Evolutionary conservation across 495 filamentous ascomycete species (phyloP), one percentile per base, ranked within the genome.

Genomic region (Penicillium salamii): DNA sequence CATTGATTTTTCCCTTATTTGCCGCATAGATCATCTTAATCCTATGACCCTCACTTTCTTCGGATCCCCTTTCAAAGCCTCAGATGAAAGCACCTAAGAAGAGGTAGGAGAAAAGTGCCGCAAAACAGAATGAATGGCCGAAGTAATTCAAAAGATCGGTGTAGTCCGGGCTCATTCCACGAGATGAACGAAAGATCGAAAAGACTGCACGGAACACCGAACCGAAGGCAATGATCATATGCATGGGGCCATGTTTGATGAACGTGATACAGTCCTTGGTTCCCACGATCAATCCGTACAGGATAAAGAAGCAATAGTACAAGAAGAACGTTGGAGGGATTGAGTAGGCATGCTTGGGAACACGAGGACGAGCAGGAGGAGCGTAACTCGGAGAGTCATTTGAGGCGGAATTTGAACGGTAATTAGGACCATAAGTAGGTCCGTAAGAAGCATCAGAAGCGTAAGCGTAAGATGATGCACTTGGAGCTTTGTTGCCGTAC

Each of bases 171-270:
- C 29, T 13, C 12, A 11, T 15, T 14, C 5, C 18, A 3, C 7
- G 14, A 5, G 29, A 19, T 24, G 24, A 3, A 18, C 44, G 2
- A 14, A 41, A 33, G 13, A 46, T 1, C 3, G 43, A 36, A 11
- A n/a, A n/a, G n/a, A n/a, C 31, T 24, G 24, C 3, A 18, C 44
- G 2, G 14, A 41, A 33, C 8, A 46, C 3, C 3, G 43, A 36
- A 11, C 48, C 58, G 48, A 48, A 55, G 55, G 51, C 48, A 58
- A 29, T 0, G 2, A n/a, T 29, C 32, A 43, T 45, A 7, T 49
- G 13, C 14, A 58, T 55, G 41, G 52, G 44, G 46, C 38, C 55
- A 53, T 59, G 3, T 2, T 14, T 18, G 26, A 35, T n/a, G 14
- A 29, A 50, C 4, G 38, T 32, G 8, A 48, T 20, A 18, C 7